phyloP scores from a whole-genome alignment of 768 basidiomycete genomes.

The Leccinum pellstonianum region DNA sequence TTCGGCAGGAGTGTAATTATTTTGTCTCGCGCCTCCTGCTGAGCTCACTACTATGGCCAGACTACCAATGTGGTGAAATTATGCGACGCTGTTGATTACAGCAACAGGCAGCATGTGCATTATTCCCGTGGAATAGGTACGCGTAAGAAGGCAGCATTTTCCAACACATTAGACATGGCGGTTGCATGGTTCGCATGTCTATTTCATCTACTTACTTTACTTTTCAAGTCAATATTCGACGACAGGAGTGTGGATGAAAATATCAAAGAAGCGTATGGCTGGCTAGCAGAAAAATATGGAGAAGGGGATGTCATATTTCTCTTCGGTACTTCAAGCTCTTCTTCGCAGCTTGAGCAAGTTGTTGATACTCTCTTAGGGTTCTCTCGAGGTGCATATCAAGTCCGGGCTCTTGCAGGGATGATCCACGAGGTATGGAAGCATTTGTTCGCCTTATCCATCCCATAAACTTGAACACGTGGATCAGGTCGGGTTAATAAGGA shows the following conservation, averaged over 20 bases:
- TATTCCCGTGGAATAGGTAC: constrained; percentile 38
- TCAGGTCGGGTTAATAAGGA: neutral
- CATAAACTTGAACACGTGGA: neutral
- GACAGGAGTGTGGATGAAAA: neutral
- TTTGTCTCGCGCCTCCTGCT: neutral
- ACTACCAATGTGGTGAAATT: neutral
- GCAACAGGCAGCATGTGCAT: constrained; percentile 25
- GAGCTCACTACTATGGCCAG: neutral
- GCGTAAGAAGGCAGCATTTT: constrained; percentile 6
- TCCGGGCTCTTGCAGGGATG: neutral
- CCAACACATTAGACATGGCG: constrained; percentile 14
- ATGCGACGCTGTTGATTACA: constrained; percentile 5
- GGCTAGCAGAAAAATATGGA: neutral
- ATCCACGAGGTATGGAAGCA: neutral
- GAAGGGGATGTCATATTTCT: neutral
- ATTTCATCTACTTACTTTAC: neutral
- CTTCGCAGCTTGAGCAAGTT: neutral
- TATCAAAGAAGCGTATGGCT: neutral
- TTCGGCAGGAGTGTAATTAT: neutral
- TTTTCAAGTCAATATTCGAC: neutral
- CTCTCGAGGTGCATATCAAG: constrained; percentile 1
- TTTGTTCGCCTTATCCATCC: neutral
- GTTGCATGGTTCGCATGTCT: neutral
- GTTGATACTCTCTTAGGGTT: neutral
- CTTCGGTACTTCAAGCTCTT: neutral